A percentile compares a stretch with the other conserved stretches of the same genome.
These are phyloP conservation scores for Earliella scabrosa DNA, from an alignment of 1,284 basidiomycete genomes.

Conservation along the genomic window DNA sequence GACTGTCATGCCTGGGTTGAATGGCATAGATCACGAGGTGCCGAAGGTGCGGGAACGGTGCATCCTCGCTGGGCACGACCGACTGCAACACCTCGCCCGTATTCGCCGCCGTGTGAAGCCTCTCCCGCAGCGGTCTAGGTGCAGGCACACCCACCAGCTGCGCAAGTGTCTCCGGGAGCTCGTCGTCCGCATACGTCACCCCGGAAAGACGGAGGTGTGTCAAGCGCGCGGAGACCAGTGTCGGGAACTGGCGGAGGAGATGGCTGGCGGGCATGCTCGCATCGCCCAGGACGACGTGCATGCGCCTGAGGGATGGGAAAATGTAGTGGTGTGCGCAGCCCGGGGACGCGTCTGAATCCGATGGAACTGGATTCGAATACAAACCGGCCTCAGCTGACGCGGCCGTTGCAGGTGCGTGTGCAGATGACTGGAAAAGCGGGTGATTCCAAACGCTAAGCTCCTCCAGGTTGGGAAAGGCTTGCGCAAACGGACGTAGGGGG, in stretches of 20 bases:
- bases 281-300: conserved; percentile 4
- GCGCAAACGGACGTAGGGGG: background rate
- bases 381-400: background rate
- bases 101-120: background rate
- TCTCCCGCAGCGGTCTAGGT: background rate
- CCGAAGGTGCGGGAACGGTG: conserved; percentile 4
- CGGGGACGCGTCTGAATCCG: background rate
- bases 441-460: conserved; percentile 13
- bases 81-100: background rate
- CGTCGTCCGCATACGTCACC: conserved; percentile 4
- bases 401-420: background rate
- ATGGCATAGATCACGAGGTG: conserved; percentile 6
- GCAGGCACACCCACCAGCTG: conserved; percentile 3
- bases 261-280: background rate
- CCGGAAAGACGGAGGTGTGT: conserved; percentile 14
- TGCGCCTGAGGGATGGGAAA: conserved; percentile 1
- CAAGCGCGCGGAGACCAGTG: background rate
- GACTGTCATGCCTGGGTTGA: background rate
- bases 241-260: background rate
- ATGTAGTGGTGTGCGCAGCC: background rate
- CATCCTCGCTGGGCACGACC: conserved; percentile 1
- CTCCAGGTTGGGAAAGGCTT: background rate
- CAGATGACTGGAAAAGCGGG: background rate
- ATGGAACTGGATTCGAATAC: background rate
- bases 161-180: conserved; percentile 1